phyloP scores from a whole-genome alignment of 257 asterid genomes.

The Solanum pimpinellifolium region DNA sequence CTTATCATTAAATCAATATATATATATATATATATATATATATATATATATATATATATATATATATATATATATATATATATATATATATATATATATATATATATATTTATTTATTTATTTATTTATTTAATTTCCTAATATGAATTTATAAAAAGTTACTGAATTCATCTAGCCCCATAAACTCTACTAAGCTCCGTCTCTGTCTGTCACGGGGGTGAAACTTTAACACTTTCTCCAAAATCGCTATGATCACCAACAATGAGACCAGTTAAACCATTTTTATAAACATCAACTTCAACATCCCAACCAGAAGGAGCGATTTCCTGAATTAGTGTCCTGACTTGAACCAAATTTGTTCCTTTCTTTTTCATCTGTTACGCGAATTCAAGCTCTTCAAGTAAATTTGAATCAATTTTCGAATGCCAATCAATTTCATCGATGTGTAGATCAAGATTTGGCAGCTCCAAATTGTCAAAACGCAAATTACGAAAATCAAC shows the following conservation, averaged over 20 bases:
- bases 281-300: background rate
- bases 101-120: too few relatives aligned
- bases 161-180: too few relatives aligned
- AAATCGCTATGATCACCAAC: background rate
- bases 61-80: too few relatives aligned
- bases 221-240: background rate
- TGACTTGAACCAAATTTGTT: background rate
- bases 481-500: background rate
- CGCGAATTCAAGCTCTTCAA: background rate
- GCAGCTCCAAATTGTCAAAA: background rate
- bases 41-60: too few relatives aligned
- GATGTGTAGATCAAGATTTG: constrained; percentile 1
- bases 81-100: too few relatives aligned
- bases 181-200: background rate
- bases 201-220: background rate
- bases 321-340: constrained; percentile 1
- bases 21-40: too few relatives aligned
- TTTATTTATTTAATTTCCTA: too few relatives aligned
- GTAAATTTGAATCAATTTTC: background rate
- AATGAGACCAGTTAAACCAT: background rate
- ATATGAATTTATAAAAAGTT: too few relatives aligned
- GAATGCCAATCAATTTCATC: constrained; percentile 8
- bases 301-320: background rate
- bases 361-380: background rate
- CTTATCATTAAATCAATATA: too few relatives aligned